Evolutionary conservation across 257 asterid genomes (phyloP).

Genomic region (Solanum chilense): DNA sequence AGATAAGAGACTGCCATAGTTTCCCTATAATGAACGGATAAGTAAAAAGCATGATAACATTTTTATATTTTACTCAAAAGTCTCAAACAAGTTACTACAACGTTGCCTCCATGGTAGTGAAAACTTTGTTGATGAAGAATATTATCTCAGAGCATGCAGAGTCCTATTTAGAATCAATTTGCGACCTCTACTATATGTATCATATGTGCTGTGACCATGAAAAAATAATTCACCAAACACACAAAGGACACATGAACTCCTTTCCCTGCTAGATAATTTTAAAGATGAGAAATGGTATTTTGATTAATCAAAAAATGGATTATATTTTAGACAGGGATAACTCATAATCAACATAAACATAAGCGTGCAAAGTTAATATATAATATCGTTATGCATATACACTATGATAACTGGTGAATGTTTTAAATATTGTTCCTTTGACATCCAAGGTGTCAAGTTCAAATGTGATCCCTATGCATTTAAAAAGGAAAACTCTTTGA

Average conservation of each 20-base stretch:
- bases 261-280: background rate
- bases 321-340: background rate
- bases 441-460: background rate
- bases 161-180: background rate
- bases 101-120: background rate
- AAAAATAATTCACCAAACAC: background rate
- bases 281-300: background rate
- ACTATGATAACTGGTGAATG: background rate
- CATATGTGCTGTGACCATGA: background rate
- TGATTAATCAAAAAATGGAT: background rate
- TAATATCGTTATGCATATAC: background rate
- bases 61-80: background rate
- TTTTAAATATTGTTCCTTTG: background rate
- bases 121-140: background rate
- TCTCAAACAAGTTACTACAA: background rate
- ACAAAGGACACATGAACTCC: background rate
- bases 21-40: background rate
- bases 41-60: background rate
- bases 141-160: background rate
- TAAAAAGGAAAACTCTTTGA: background rate
- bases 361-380: background rate
- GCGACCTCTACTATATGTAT: background rate
- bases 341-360: background rate
- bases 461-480: background rate
- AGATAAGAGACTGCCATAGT: background rate